phyloP scores from a whole-genome alignment of 306 rosid species.

The Senna tora region DNA sequence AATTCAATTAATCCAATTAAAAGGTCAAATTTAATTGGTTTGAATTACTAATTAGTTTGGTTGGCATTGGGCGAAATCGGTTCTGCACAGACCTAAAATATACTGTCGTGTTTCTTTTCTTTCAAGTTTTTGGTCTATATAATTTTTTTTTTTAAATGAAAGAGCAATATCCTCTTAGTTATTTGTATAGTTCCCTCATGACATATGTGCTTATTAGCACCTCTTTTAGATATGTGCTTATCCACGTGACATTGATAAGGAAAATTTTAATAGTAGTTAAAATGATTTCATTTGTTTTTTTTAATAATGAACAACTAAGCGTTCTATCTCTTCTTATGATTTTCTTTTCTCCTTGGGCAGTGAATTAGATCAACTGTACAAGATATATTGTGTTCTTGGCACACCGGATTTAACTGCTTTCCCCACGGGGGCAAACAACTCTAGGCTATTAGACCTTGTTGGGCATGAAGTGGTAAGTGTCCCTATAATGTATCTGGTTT shows the following conservation, averaged over 20 bases:
- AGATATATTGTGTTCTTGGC: constrained; percentile 74
- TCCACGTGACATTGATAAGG: background rate
- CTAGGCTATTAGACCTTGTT: constrained; percentile 55
- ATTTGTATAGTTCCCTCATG: too few species aligned
- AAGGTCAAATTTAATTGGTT: too few species aligned
- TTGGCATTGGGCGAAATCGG: too few species aligned
- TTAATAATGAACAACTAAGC: constrained; percentile 1
- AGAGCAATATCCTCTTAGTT: background rate
- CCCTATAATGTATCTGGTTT: constrained; percentile 32
- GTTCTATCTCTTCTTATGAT: constrained; percentile 36
- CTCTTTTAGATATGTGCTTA: background rate
- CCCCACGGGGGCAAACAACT: constrained; percentile 57
- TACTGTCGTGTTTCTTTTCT: background rate
- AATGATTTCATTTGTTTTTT: background rate
- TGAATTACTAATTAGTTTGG: too few species aligned
- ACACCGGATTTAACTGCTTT: constrained; percentile 66
- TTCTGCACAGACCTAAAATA: background rate
- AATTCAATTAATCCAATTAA: too few species aligned
- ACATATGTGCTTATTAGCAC: too few species aligned
- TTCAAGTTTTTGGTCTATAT: constrained; percentile 8
- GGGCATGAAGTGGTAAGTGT: constrained; percentile 61
- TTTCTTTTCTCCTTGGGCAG: constrained; percentile 51
- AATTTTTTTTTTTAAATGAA: background rate
- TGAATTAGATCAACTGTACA: constrained; percentile 86
- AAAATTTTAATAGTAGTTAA: constrained; percentile 15